Conservation (phyloP, 805 yeast species). For the Pichia gijzeniarum region DNA sequence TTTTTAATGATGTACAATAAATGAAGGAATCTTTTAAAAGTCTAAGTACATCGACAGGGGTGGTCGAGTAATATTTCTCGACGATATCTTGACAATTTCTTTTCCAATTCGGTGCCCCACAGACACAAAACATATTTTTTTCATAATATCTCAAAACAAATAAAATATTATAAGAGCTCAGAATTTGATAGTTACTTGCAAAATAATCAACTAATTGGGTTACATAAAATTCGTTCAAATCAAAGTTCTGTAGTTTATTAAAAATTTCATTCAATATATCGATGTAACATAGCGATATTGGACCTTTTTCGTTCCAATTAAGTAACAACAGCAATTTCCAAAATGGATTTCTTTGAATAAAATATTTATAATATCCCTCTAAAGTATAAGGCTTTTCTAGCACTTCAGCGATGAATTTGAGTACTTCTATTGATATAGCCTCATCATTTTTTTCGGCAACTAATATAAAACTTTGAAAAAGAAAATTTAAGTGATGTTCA, state of each 20-base stretch:
- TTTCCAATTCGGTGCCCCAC: conserved; percentile 46
- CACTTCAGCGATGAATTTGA: conserved; percentile 13
- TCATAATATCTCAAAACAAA: conserved; percentile 43
- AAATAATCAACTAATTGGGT: conserved; percentile 16
- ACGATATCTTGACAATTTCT: conserved; percentile 39
- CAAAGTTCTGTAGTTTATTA: conserved; percentile 17
- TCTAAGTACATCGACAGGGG: conserved; percentile 19
- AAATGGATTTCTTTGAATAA: conserved; percentile 12
- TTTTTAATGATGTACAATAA: conserved; percentile 15
- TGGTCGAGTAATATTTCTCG: conserved; percentile 34
- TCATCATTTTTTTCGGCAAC: conserved; percentile 11
- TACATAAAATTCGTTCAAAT: conserved; percentile 7
- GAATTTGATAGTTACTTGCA: conserved; percentile 15
- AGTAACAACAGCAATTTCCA: conserved; percentile 12
- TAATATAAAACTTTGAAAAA: conserved; percentile 13
- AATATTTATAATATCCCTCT: conserved; percentile 8
- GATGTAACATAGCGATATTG: not conserved
- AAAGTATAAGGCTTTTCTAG: conserved; percentile 13
- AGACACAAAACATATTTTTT: conserved; percentile 47
- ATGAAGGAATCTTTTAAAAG: conserved; percentile 19
- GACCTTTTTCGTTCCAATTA: conserved; percentile 3
- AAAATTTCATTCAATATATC: conserved; percentile 14
- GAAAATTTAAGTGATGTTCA: conserved; percentile 13
- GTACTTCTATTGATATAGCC: conserved; percentile 12
- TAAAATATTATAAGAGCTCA: conserved; percentile 16